A percentile compares a stretch with the other conserved stretches of the same genome.
Conservation (phyloP, 805 yeast genomes). For the Cyberlindnera nakhonratchasimensis region DNA sequence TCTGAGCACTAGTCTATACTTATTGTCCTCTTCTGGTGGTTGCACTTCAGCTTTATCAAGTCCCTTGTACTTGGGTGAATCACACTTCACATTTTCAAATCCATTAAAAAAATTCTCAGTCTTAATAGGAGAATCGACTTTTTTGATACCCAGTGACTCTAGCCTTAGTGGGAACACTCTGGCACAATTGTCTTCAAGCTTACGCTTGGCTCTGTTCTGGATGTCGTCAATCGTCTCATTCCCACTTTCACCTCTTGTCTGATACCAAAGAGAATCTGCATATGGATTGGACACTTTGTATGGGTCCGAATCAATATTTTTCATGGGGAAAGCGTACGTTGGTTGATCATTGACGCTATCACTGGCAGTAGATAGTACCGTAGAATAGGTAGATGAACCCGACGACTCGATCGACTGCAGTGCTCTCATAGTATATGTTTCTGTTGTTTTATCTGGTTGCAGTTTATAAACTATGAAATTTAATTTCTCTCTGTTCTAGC, state of each 20-base stretch:
- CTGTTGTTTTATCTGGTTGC: no score
- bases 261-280: slow-evolving; percentile 41
- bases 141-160: slow-evolving; percentile 27
- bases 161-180: slow-evolving; percentile 24
- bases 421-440: no score
- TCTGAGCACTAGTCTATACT: slow-evolving; percentile 24
- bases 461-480: no score
- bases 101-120: slow-evolving; percentile 21
- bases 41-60: no score
- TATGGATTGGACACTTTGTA: slow-evolving; percentile 35
- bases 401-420: no score
- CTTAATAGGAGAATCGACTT: slow-evolving; percentile 36
- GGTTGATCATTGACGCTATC: not conserved
- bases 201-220: slow-evolving; percentile 22
- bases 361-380: no score
- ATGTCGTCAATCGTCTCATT: slow-evolving; percentile 34
- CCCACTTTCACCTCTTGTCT: slow-evolving; percentile 33
- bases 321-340: not conserved
- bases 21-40: slow-evolving; percentile 7
- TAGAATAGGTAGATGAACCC: no score
- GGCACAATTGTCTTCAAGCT: slow-evolving; percentile 7
- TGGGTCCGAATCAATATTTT: not conserved
- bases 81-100: slow-evolving; percentile 7
- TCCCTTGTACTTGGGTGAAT: slow-evolving; percentile 3
- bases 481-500: no score